These are phyloP conservation scores for Backusella macrospora DNA, from an alignment of 192 early-diverging fungal species.

Conservation along the genomic window DNA sequence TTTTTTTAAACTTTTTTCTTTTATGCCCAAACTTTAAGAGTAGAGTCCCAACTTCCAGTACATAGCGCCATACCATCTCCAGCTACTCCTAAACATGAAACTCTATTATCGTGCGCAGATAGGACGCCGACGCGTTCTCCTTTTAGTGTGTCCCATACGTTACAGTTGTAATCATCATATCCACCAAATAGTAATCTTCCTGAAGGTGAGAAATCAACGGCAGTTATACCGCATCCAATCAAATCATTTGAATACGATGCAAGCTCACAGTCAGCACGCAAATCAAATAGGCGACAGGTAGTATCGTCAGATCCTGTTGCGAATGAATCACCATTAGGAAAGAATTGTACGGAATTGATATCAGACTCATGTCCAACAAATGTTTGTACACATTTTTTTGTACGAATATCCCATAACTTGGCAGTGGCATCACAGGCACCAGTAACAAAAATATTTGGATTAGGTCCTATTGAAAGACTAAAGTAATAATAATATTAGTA, in stretches of 20 bases:
- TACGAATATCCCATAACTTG: constrained; percentile 99
- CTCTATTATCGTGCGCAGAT: constrained; percentile 94
- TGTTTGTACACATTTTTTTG: constrained; percentile 96
- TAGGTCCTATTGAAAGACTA: constrained; percentile 87
- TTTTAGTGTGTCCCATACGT: constrained; percentile 99
- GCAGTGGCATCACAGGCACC: constrained; percentile 99
- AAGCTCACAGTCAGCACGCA: constrained; percentile 96
- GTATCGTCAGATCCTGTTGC: constrained; percentile 99
- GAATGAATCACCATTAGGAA: constrained; percentile 98
- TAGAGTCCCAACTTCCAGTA: constrained; percentile 98
- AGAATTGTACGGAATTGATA: constrained; percentile 99
- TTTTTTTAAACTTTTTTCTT: not conserved
- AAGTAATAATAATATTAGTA: constrained; percentile 52
- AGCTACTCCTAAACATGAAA: constrained; percentile 94
- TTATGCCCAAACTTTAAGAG: constrained; percentile 82
- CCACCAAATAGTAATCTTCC: constrained; percentile 97
- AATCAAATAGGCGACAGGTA: constrained; percentile 96
- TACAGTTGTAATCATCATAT: constrained; percentile 99
- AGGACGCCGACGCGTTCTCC: constrained; percentile 93
- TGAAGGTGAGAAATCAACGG: constrained; percentile 95
- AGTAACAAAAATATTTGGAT: constrained; percentile 96
- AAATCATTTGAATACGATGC: constrained; percentile 99
- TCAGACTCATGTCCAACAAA: constrained; percentile 98
- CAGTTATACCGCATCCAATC: constrained; percentile 98
- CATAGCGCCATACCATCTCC: constrained; percentile 98